Evolutionary conservation across 768 basidiomycete genomes (phyloP).

Genomic region (Hemileccinum impolitum): DNA sequence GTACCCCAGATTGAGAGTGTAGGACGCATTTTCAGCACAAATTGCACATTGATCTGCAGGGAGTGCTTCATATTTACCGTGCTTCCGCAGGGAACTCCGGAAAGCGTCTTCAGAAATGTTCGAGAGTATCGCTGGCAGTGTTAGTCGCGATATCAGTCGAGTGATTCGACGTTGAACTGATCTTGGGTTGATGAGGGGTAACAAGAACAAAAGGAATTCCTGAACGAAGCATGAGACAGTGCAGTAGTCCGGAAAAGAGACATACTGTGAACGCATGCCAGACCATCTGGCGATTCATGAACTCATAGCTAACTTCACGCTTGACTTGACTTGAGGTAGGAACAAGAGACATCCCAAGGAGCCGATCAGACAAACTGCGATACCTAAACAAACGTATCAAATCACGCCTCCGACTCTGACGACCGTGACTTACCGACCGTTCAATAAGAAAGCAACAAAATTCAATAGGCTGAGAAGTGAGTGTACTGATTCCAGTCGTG

Average conservation of each 20-base stretch:
- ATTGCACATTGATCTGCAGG: conserved; percentile 82
- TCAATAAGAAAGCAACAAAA: conserved; percentile 80
- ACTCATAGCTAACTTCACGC: conserved; percentile 93
- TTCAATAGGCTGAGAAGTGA: conserved; percentile 63
- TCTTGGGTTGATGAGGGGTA: conserved; percentile 78
- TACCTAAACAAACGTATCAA: conserved; percentile 52
- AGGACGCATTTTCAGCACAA: conserved; percentile 75
- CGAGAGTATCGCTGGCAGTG: conserved; percentile 31
- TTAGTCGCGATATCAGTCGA: conserved; percentile 30
- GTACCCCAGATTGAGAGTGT: conserved; percentile 54
- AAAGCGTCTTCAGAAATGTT: conserved; percentile 21
- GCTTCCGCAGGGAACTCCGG: conserved; percentile 15
- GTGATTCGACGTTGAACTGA: conserved; percentile 56
- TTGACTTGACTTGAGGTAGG: conserved; percentile 66
- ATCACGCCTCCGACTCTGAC: neutral
- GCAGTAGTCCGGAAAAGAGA: neutral
- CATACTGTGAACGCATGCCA: conserved; percentile 98
- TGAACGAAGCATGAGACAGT: conserved; percentile 32
- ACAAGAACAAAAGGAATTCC: conserved; percentile 93
- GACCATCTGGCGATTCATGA: conserved; percentile 99
- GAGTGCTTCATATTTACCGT: conserved; percentile 69
- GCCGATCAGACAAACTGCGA: conserved; percentile 76
- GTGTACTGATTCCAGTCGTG: conserved; percentile 64
- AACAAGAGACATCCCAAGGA: conserved; percentile 70
- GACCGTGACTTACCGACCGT: conserved; percentile 64